These are phyloP conservation scores for Begonia loranthoides DNA, from an alignment of 306 rosid species.

Conservation along the genomic window DNA sequence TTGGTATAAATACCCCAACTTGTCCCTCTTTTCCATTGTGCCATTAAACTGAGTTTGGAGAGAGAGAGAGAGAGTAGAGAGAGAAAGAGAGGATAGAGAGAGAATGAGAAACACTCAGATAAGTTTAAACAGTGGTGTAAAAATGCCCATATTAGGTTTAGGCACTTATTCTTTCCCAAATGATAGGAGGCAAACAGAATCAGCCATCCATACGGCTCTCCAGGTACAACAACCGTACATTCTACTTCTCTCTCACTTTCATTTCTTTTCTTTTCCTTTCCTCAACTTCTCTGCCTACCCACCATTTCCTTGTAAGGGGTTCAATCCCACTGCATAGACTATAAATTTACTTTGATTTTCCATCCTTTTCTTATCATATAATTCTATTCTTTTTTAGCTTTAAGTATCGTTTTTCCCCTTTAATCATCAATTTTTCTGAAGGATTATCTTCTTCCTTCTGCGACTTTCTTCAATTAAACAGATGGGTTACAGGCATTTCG, in stretches of 20 bases:
- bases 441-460: too few species aligned
- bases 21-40: neutral
- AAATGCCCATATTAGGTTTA: constrained; percentile 70
- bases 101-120: constrained; percentile 42
- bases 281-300: neutral
- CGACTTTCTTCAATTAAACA: constrained; percentile 5
- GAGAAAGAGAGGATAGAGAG: neutral
- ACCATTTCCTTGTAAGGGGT: neutral
- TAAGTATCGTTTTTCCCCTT: too few species aligned
- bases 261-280: neutral
- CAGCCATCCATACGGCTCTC: constrained; percentile 64
- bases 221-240: constrained; percentile 27
- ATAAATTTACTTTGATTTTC: neutral
- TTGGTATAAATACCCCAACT: neutral
- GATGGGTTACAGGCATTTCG: constrained; percentile 90
- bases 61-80: constrained; percentile 4
- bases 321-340: neutral
- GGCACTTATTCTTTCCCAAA: constrained; percentile 71
- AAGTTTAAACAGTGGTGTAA: constrained; percentile 54
- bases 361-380: neutral
- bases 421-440: too few species aligned
- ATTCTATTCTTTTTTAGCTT: too few species aligned
- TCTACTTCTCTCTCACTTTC: too few species aligned
- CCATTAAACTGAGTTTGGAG: constrained; percentile 13
- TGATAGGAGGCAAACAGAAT: constrained; percentile 39